Evolutionary conservation across 257 asterid genomes (phyloP).

Genomic region (Galeopsis tetrahit): DNA sequence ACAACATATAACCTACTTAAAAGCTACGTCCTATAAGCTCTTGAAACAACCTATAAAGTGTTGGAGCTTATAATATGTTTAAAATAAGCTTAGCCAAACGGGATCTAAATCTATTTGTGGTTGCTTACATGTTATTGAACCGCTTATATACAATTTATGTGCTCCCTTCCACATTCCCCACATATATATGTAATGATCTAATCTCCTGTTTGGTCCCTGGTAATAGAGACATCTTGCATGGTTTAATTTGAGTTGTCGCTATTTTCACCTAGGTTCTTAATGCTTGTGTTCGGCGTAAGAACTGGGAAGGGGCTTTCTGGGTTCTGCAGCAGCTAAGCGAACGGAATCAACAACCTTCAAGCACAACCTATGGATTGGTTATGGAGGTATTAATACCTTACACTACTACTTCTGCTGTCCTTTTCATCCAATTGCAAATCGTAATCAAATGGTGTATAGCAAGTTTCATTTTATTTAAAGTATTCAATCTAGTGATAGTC

Average conservation of each 20-base stretch:
- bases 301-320: constrained; percentile 99
- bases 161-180: neutral
- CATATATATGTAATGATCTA: neutral
- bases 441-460: neutral
- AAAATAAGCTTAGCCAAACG: too few species aligned
- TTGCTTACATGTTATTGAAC: neutral
- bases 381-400: constrained; percentile 73
- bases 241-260: constrained; percentile 26
- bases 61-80: too few species aligned
- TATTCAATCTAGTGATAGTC: neutral
- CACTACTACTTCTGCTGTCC: neutral
- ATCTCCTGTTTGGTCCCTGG: constrained; percentile 8
- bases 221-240: constrained; percentile 1
- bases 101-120: neutral
- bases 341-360: constrained; percentile 64
- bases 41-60: too few species aligned
- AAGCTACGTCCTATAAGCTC: too few species aligned
- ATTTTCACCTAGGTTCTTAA: constrained; percentile 63
- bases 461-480: neutral
- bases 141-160: neutral
- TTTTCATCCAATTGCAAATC: neutral
- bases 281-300: constrained; percentile 85
- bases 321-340: constrained; percentile 82
- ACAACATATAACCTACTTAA: too few species aligned
- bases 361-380: constrained; percentile 85